A percentile compares a stretch with the other conserved stretches of the same genome.
phyloP scores from a whole-genome alignment of 2,329 filamentous ascomycete species.

The Corynespora cassiicola region DNA sequence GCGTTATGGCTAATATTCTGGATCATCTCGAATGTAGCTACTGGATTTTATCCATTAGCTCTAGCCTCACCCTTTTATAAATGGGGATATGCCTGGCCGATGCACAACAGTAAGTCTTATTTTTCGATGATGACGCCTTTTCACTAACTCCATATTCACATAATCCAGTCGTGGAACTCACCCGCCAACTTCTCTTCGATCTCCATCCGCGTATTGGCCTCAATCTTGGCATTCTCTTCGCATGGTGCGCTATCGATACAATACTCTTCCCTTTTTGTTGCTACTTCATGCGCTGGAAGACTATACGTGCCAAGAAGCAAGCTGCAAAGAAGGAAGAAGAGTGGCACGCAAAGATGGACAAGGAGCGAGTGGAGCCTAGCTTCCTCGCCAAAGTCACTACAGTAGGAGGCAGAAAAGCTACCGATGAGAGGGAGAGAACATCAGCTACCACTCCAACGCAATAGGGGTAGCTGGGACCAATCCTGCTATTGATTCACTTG shows the following conservation, averaged over 20 bases:
- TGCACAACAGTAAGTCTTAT: constrained; percentile 63
- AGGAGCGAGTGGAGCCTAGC: constrained; percentile 29
- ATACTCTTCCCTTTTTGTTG: constrained; percentile 59
- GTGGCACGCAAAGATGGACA: constrained; percentile 37
- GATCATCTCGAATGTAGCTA: constrained; percentile 70
- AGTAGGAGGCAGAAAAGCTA: too few relatives aligned
- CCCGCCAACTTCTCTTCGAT: constrained; percentile 67
- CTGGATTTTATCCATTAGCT: constrained; percentile 65
- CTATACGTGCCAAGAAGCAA: constrained; percentile 25
- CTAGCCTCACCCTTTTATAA: constrained; percentile 64
- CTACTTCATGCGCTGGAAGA: constrained; percentile 52
- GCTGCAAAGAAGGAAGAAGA: constrained; percentile 27
- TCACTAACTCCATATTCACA: background rate
- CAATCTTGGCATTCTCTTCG: constrained; percentile 66
- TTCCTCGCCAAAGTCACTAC: constrained; percentile 35
- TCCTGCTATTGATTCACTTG: too few relatives aligned
- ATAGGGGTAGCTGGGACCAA: too few relatives aligned
- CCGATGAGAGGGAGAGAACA: too few relatives aligned
- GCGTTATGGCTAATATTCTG: constrained; percentile 71
- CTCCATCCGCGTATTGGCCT: constrained; percentile 63
- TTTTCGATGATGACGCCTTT: too few relatives aligned
- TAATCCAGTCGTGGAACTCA: constrained; percentile 60
- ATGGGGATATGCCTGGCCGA: constrained; percentile 70
- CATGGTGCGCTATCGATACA: constrained; percentile 62
- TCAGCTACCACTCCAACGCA: too few relatives aligned